phyloP scores from a whole-genome alignment of 345 rosid genomes.

The Hypericum androsaemum region DNA sequence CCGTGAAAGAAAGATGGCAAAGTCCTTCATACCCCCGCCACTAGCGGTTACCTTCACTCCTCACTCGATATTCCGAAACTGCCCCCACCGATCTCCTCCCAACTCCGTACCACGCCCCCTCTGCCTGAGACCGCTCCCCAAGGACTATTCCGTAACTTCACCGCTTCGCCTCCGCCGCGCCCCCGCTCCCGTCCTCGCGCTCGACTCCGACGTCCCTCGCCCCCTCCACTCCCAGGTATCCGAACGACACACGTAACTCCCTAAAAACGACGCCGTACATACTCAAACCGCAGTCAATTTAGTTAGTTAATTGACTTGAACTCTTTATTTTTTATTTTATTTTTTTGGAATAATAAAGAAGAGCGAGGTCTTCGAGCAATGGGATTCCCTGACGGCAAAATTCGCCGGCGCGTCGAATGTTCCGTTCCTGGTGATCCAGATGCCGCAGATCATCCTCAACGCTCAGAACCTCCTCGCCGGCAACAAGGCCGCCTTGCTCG shows the following conservation, averaged over 20 bases:
- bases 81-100: too few relatives aligned
- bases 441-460: conserved; percentile 89
- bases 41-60: too few relatives aligned
- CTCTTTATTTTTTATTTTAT: neutral
- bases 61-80: too few relatives aligned
- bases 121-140: too few relatives aligned
- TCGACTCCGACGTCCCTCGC: conserved; percentile 46
- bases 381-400: conserved; percentile 80
- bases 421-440: conserved; percentile 69
- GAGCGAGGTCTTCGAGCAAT: conserved; percentile 36
- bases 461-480: conserved; percentile 66
- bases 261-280: too few relatives aligned
- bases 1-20: too few relatives aligned
- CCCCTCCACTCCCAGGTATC: conserved; percentile 34
- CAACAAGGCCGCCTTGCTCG: conserved; percentile 68
- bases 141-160: conserved; percentile 22
- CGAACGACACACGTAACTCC: neutral
- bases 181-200: conserved; percentile 29
- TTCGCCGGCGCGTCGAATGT: conserved; percentile 64
- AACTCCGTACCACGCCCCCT: too few relatives aligned
- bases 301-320: neutral
- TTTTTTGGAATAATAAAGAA: conserved; percentile 15
- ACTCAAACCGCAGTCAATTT: too few relatives aligned
- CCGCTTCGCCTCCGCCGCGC: conserved; percentile 23
- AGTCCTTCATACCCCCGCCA: too few relatives aligned